Percentiles rank a stretch among this genome's conserved stretches.
Conservation (phyloP, 306 rosid species). For the Dryas alaskensis region DNA sequence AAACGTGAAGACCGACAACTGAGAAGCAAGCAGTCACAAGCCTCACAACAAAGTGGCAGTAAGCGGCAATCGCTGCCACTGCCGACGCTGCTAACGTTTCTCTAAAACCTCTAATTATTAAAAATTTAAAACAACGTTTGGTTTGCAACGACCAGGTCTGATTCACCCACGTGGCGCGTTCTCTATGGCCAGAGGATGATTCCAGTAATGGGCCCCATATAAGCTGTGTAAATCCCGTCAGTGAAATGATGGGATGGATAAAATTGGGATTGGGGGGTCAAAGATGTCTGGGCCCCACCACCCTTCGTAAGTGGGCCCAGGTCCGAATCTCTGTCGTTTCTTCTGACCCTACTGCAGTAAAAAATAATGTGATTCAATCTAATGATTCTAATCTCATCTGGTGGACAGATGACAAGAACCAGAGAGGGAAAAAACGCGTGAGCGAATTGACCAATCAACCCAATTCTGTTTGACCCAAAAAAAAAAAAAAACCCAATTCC, state of each 20-base stretch:
- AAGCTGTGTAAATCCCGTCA: constrained; percentile 1
- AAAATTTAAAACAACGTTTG: no score
- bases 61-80: background rate
- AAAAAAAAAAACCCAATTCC: no score
- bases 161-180: constrained; percentile 2
- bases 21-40: background rate
- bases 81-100: no score
- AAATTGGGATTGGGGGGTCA: background rate
- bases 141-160: background rate
- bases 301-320: background rate
- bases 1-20: background rate
- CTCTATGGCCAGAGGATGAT: background rate
- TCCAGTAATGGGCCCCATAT: background rate
- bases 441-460: no score
- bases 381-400: no score
- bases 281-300: background rate
- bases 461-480: no score
- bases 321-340: constrained; percentile 40
- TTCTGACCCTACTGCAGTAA: background rate
- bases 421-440: no score
- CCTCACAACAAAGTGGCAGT: background rate
- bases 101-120: no score
- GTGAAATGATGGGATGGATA: constrained; percentile 15
- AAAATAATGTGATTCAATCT: no score
- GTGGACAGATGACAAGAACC: no score